Percentiles rank a stretch among this genome's conserved stretches.
Evolutionary conservation across 2,329 filamentous ascomycete species (phyloP).

Genomic region (Exophiala aquamarina): DNA sequence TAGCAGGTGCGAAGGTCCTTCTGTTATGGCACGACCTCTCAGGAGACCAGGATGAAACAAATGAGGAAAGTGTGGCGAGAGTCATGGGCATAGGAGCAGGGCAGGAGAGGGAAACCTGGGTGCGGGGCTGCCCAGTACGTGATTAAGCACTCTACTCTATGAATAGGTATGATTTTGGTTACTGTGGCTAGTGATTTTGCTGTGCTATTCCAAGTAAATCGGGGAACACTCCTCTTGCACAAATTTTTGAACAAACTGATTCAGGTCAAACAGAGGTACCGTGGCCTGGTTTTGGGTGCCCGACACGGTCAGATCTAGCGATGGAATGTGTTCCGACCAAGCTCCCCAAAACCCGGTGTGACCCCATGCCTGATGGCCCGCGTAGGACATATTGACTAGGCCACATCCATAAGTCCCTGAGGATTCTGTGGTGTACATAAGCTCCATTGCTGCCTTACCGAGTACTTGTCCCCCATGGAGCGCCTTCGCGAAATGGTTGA

Average conservation of each 20-base stretch:
- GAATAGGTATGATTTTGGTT: too few species aligned
- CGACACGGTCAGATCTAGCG: conserved; percentile 12
- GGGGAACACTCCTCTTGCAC: conserved; percentile 9
- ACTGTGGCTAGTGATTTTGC: too few species aligned
- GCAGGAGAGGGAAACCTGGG: too few species aligned
- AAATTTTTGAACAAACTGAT: conserved; percentile 11
- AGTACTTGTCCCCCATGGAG: conserved; percentile 10
- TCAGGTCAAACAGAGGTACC: conserved; percentile 4
- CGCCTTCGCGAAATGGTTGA: conserved; percentile 11
- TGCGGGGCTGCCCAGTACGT: too few species aligned
- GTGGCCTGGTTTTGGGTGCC: conserved; percentile 10
- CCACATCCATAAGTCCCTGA: conserved; percentile 13
- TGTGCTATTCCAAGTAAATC: too few species aligned
- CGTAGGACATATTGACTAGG: conserved; percentile 3
- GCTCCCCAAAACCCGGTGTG: conserved; percentile 9
- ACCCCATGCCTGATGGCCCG: conserved; percentile 10
- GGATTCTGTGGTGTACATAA: conserved; percentile 10
- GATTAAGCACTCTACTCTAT: too few species aligned
- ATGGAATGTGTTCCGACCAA: conserved; percentile 11
- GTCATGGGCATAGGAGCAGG: too few species aligned
- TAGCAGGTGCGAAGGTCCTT: too few species aligned
- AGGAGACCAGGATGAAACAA: too few species aligned
- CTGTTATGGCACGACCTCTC: too few species aligned
- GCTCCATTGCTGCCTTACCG: conserved; percentile 6
- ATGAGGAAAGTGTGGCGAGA: too few species aligned